These are phyloP conservation scores for Saccharomycopsis synnaedendra DNA, from an alignment of 805 yeast species.

Conservation along the genomic window DNA sequence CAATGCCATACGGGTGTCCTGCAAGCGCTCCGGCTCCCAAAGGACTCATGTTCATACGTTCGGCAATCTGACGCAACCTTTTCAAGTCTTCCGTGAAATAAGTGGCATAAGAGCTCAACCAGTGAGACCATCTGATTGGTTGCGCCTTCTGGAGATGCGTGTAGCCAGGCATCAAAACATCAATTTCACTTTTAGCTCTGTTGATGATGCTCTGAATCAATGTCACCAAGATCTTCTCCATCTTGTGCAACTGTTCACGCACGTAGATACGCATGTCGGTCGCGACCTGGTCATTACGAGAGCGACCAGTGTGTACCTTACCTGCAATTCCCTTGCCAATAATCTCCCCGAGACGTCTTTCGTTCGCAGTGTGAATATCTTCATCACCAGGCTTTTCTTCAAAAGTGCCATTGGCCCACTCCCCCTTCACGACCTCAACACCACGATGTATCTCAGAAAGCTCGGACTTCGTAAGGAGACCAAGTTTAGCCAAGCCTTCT, in stretches of 20 bases:
- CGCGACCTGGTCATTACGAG: conserved; percentile 97
- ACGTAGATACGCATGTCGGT: conserved; percentile 97
- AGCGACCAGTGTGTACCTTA: conserved; percentile 98
- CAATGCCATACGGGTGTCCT: conserved; percentile 99
- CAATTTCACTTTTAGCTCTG: conserved; percentile 81
- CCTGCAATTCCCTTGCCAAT: conserved; percentile 93
- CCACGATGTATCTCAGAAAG: conserved; percentile 77
- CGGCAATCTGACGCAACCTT: conserved; percentile 69
- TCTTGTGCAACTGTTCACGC: conserved; percentile 60
- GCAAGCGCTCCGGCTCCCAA: conserved; percentile 97
- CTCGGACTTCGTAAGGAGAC: conserved; percentile 64
- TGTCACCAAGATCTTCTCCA: conserved; percentile 42
- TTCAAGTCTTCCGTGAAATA: conserved; percentile 85
- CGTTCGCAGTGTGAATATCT: conserved; percentile 98
- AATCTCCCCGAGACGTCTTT: conserved; percentile 91
- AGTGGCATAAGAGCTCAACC: conserved; percentile 92
- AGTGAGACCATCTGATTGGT: conserved; percentile 99
- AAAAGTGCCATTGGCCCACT: conserved; percentile 68
- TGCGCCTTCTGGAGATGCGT: conserved; percentile 98
- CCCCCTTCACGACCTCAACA: conserved; percentile 53
- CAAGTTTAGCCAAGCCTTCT: conserved; percentile 69
- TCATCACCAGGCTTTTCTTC: conserved; percentile 84
- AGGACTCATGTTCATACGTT: conserved; percentile 80
- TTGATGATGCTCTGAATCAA: conserved; percentile 56
- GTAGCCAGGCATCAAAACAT: conserved; percentile 95